Evolutionary conservation across 2,329 filamentous ascomycete genomes (phyloP), one percentile per base, ranked within the genome.

Genomic region (Colletotrichum lupini): DNA sequence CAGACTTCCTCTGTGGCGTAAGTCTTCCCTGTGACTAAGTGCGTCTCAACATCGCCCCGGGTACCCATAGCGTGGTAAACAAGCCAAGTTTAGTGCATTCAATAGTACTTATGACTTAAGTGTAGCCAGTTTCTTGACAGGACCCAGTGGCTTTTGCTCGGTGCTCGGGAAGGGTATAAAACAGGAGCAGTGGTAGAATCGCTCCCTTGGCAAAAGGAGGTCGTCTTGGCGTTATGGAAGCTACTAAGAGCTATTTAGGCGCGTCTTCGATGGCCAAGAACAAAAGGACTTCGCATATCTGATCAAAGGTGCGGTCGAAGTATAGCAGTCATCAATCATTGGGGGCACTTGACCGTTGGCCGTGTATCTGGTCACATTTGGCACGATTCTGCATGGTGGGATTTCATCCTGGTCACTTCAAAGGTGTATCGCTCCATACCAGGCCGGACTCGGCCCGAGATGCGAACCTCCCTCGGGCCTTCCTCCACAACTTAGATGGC

Each of bases 1-100:
- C 69, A 68, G 4, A 49, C 32, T 4, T 68, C 57, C 5, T 37
- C 49, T 8, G 64, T 63, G 12, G 58, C 57, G 37, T 68, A 72
- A 6, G 57, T n/a, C 52, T 63, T 68, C 49, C 68, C 16, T 14
- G 24, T 68, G 16, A 55, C 5, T 4, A 65, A 7, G 5, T 53
- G 16, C 12, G 19, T 46, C 5, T 6, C 8, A 9, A 42, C n/a
- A n/a, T 53, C 26, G 11, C 9, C 7, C 7, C 28, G 4, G 7
- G 30, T 24, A 16, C 53, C 28, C 60, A 60, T 42, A 9, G 55
- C 28, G 16, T 19, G 14, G 55, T n/a, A 32, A 7, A 14, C n/a
- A 30, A 5, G 12, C 28, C 16, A 22, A 6, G 2, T 2, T 12
- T 32, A 6, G 28, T 32, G 4, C 7, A 57, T 11, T n/a, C 14